Percentiles rank a stretch among this genome's conserved stretches.
These are phyloP conservation scores for Acanthamoeba culbertsoni DNA, from an alignment of 208 protist genomes.

Conservation along the genomic window DNA sequence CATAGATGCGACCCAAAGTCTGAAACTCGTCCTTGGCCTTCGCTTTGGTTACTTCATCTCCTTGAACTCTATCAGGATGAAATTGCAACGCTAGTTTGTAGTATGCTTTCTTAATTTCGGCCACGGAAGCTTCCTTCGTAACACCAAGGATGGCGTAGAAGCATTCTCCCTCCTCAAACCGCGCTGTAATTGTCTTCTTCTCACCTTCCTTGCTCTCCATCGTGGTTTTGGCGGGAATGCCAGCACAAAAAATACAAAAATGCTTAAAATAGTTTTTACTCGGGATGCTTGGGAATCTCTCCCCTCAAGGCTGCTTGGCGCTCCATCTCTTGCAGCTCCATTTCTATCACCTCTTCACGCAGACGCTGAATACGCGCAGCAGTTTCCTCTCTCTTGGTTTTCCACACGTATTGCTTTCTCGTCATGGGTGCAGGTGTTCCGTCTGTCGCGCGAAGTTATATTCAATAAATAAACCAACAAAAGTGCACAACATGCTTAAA, in stretches of 20 bases:
- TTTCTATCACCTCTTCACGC: slow-evolving; percentile 9
- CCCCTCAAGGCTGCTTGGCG: background rate
- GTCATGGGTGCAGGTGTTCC: background rate
- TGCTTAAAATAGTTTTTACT: background rate
- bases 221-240: background rate
- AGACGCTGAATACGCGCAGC: background rate
- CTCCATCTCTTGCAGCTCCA: background rate
- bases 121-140: slow-evolving; percentile 81
- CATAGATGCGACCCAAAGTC: slow-evolving; percentile 22
- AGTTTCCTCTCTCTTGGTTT: background rate
- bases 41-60: background rate
- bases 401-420: background rate
- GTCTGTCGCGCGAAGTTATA: background rate
- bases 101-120: slow-evolving; percentile 91
- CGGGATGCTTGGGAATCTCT: background rate
- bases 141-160: slow-evolving; percentile 92
- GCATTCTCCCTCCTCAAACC: slow-evolving; percentile 63
- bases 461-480: background rate
- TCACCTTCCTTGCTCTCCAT: background rate
- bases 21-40: slow-evolving; percentile 26
- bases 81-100: slow-evolving; percentile 89
- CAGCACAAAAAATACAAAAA: background rate
- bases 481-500: background rate
- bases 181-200: background rate
- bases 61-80: slow-evolving; percentile 89